Evolutionary conservation across 257 asterid species (phyloP), one percentile per base, ranked within the genome.

Genomic region (Ophiorrhiza pumila): DNA sequence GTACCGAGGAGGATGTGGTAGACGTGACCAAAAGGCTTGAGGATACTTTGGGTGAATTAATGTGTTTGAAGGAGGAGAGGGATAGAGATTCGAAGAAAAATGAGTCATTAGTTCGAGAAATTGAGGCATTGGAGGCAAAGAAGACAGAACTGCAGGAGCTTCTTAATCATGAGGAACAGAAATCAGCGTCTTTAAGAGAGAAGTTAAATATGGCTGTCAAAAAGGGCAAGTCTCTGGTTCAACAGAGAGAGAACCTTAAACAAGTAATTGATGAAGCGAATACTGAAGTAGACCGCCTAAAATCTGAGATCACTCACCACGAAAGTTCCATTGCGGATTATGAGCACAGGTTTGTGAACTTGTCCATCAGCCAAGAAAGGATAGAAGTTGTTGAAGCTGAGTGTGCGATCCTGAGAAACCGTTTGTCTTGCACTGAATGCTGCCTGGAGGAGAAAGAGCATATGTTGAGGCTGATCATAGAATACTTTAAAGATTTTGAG

Each of bases 221-320:
- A 79, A 94, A 91, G 80, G 99, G 99, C 25, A 94, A 91, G 87
- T 91, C 93, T 53, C 79, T 94, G 85, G 95, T 94, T 76, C 97
- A 94, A 77, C 97, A 84, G 70, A 84, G 97, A 47, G 99, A 90
- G 77, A 85, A 85, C 80, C 82, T 91, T 95, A 91, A 94, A 86
- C 89, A 91, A 85, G 78, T 69, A 71, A 87, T 88, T 71, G 95
- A 90, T 75, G 96, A 85, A 78, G 74, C 84, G 56, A 88, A 84
- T 79, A 68, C 83, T 62, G 97, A 94, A 81, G 84, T 88, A 25
- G 85, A 74, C 72, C 86, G 82, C 75, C 84, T 91, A 53, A 91
- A 87, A 79, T 81, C 84, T 60, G 86, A 85, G 82, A 74, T 71
- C 72, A 84, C 69, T 71, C 78, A 43, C 35, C 79, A 73, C n/a